Evolutionary conservation across 2,329 filamentous ascomycete species (phyloP).

Genomic region (Pseudogymnoascus sp.): DNA sequence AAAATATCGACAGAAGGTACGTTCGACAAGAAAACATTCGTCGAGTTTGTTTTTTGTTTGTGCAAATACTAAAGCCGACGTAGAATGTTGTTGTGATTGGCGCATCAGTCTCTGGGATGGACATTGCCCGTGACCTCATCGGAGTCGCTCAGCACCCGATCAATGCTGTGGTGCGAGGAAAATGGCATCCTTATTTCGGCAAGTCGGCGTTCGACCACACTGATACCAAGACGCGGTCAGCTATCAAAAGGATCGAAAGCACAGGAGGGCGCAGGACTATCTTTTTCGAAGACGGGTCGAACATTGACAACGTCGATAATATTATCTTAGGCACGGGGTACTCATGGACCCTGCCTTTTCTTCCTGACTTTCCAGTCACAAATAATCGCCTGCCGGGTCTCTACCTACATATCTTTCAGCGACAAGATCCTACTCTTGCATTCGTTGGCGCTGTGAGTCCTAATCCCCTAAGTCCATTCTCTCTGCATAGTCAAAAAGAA

Average conservation of each 20-base stretch:
- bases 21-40: conserved; percentile 18
- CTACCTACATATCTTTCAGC: conserved; percentile 50
- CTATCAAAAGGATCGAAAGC: conserved; percentile 38
- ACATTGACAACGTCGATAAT: conserved; percentile 45
- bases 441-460: conserved; percentile 47
- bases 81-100: conserved; percentile 47
- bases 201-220: conserved; percentile 53
- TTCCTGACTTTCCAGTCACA: conserved; percentile 37
- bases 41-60: conserved; percentile 15
- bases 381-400: conserved; percentile 48
- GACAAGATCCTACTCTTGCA: conserved; percentile 43
- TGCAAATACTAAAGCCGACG: background rate
- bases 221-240: conserved; percentile 37
- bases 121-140: conserved; percentile 48
- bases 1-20: conserved; percentile 42
- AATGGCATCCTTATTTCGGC: conserved; percentile 45
- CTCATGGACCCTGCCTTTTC: conserved; percentile 53
- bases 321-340: conserved; percentile 62
- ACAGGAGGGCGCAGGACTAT: conserved; percentile 33
- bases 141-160: conserved; percentile 38
- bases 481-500: background rate
- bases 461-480: too few relatives aligned
- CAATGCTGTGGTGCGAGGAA: conserved; percentile 45
- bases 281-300: conserved; percentile 46
- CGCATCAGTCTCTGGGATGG: conserved; percentile 55